These are phyloP conservation scores for Stellera chamaejasme DNA, from an alignment of 345 rosid species.

Conservation along the genomic window DNA sequence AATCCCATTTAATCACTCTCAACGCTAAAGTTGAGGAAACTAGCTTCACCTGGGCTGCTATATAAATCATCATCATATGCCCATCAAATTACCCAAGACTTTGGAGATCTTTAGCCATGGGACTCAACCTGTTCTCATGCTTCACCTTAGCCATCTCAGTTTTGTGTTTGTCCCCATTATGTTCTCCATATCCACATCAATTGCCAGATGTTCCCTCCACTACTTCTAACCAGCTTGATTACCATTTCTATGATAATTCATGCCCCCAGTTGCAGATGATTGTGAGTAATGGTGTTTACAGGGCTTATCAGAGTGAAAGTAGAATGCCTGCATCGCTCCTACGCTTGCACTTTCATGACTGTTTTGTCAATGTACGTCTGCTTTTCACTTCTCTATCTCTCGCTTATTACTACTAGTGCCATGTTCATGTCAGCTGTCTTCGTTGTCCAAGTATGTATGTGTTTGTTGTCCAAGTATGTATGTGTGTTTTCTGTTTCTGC, in stretches of 20 bases:
- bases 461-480: no score
- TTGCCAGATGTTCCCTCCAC: background rate
- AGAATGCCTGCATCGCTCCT: slow-evolving; percentile 90
- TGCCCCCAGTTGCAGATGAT: slow-evolving; percentile 68
- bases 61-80: slow-evolving; percentile 20
- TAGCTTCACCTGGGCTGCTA: slow-evolving; percentile 17
- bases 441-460: no score
- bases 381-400: background rate
- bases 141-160: slow-evolving; percentile 4
- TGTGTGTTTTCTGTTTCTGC: background rate
- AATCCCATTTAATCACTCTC: no score
- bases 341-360: slow-evolving; percentile 78
- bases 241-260: slow-evolving; percentile 41
- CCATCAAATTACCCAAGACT: slow-evolving; percentile 4
- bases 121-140: slow-evolving; percentile 15
- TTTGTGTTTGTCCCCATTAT: slow-evolving; percentile 9
- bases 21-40: no score
- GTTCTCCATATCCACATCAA: slow-evolving; percentile 1
- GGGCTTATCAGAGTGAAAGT: slow-evolving; percentile 50
- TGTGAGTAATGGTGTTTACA: slow-evolving; percentile 49
- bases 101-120: slow-evolving; percentile 15
- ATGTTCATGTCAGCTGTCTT: background rate
- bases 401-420: no score
- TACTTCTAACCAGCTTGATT: slow-evolving; percentile 30
- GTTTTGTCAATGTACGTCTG: slow-evolving; percentile 65